Evolutionary conservation across 352 stramenopile genomes (phyloP), one percentile per base, ranked within the genome.

Genomic region (Sclerospora graminicola): DNA sequence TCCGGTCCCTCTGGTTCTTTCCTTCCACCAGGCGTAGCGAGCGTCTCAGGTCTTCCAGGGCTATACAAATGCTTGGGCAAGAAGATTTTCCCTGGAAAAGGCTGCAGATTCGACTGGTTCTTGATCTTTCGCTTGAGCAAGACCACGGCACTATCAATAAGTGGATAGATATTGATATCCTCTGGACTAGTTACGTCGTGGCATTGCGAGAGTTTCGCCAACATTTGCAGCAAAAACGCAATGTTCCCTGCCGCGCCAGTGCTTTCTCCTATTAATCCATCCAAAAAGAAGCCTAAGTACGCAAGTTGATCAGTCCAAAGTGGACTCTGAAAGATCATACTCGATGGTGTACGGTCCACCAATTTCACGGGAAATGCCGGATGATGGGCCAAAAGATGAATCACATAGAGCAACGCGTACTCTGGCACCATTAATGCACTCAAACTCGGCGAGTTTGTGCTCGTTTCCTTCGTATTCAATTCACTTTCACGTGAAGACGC

Each of bases 61-160:
- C 45, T 54, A 23, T 52, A 89, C 11, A 93, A 51, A 41, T 89
- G 63, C 38, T 82, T 89, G 0, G 82, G 82, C 13, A 93, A 51
- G 45, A 75, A 93, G 29, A 93, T 90, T 44, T 76, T 81, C 6
- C 82, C 82, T 3, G 82, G 82, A 30, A 84, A 94, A 15, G 79
- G 48, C 51, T 87, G 84, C 37, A 94, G 46, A 50, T 89, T 89
- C 8, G 73, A 81, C 49, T 87, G 79, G 2, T 80, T 86, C 58
- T 88, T 87, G 45, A 94, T 91, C 30, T 82, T 81, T 28, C 82
- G 84, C 46, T 87, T 87, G 20, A 94, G 57, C 16, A 87, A 34
- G 1, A 51, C 27, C 0, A 74, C 72, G 1, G 63, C 57, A 15
- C 53, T 82, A 20, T 84, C 76, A 20, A 89, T 62, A 11, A 90